These are phyloP conservation scores for Rhododendron griersonianum DNA, from an alignment of 148 eudicot species.

Conservation along the genomic window DNA sequence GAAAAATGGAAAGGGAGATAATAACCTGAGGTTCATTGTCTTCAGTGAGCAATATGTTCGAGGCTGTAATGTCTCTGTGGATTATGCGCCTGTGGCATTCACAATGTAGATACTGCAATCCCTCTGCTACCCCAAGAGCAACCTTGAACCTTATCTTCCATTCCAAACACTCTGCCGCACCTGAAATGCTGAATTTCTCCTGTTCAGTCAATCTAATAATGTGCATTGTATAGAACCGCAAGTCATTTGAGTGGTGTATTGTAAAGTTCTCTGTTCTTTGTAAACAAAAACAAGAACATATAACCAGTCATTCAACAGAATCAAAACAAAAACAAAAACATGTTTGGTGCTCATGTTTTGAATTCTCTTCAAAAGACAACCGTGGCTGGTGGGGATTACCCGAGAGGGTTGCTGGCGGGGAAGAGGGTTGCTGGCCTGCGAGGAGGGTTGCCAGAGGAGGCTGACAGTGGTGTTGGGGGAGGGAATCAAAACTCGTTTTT, in stretches of 20 bases:
- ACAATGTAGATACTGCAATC: slow-evolving; percentile 79
- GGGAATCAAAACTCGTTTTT: no score
- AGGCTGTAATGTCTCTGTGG: slow-evolving; percentile 94
- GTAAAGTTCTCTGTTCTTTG: not conserved
- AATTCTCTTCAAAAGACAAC: no score
- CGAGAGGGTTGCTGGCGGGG: no score
- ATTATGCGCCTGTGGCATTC: slow-evolving; percentile 85
- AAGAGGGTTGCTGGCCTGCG: no score
- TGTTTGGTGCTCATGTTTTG: no score
- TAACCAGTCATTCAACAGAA: no score
- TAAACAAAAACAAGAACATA: no score
- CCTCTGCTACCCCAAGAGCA: slow-evolving; percentile 81
- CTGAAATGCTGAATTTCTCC: slow-evolving; percentile 33
- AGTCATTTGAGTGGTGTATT: not conserved
- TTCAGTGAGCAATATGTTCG: slow-evolving; percentile 74
- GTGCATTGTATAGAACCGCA: not conserved
- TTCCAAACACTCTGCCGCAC: slow-evolving; percentile 36
- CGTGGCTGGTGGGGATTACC: no score
- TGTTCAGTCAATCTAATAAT: slow-evolving; percentile 7
- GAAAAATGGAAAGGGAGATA: not conserved
- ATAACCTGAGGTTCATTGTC: slow-evolving; percentile 75
- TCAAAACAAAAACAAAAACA: no score
- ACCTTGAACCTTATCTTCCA: slow-evolving; percentile 73
- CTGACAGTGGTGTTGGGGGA: not conserved
- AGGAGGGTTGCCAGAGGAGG: not conserved